Percentiles rank a stretch among this genome's conserved stretches.
Conservation (phyloP, 176 grass and related monocot genomes). For the Metroxylon sagu region DNA sequence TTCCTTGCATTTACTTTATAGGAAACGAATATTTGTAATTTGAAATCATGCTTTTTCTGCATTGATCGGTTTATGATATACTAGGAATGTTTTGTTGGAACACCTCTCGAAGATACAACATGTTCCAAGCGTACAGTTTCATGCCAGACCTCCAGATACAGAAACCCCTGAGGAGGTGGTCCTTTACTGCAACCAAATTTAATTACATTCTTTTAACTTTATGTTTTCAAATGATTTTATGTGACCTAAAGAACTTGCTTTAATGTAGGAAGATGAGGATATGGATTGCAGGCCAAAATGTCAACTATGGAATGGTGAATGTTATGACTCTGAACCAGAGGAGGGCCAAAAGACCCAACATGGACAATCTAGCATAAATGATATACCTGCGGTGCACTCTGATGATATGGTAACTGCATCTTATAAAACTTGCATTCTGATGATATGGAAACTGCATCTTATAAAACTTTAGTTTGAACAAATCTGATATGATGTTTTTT, state of each 20-base stretch:
- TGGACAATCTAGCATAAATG: background rate
- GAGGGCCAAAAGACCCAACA: background rate
- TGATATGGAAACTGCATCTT: too few species aligned
- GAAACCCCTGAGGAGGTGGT: slow-evolving; percentile 10
- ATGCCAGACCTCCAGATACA: slow-evolving; percentile 10
- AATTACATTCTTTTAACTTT: background rate
- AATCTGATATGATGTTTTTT: too few species aligned
- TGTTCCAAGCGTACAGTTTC: slow-evolving; percentile 16
- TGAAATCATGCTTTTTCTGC: background rate
- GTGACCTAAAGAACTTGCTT: background rate
- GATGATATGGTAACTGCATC: too few species aligned
- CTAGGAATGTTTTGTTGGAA: slow-evolving; percentile 12
- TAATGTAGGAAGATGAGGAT: slow-evolving; percentile 9
- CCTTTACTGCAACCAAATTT: background rate
- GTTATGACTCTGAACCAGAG: slow-evolving; percentile 2
- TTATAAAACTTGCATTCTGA: too few species aligned
- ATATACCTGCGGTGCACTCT: too few species aligned
- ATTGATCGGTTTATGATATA: background rate
- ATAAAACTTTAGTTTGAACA: too few species aligned
- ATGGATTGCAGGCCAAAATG: slow-evolving; percentile 2
- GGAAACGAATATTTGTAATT: background rate
- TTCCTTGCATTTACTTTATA: background rate
- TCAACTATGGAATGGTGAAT: slow-evolving; percentile 2
- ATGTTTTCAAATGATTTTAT: background rate
- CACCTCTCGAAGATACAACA: slow-evolving; percentile 16